Evolutionary conservation across 495 filamentous ascomycete species (phyloP).

Genomic region (Emericellopsis terricola): DNA sequence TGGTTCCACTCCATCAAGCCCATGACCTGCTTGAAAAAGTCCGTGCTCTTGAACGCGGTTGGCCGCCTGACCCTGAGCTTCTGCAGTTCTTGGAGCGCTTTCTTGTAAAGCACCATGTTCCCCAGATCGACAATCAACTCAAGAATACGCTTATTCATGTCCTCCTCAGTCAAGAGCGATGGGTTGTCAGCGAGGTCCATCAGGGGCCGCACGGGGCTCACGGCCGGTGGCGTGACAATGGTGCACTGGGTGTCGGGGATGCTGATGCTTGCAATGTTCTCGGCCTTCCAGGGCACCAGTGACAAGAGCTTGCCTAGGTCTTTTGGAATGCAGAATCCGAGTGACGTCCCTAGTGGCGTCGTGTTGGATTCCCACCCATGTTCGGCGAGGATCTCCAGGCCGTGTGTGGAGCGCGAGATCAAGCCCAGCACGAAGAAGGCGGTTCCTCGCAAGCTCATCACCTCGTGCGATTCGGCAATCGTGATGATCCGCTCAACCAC

Average conservation of each 20-base stretch:
- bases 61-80: slow-evolving; percentile 31
- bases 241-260: slow-evolving; percentile 24
- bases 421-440: slow-evolving; percentile 91
- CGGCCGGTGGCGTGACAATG: slow-evolving; percentile 14
- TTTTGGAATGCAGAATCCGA: slow-evolving; percentile 73
- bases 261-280: slow-evolving; percentile 20
- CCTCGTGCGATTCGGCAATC: slow-evolving; percentile 72
- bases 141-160: slow-evolving; percentile 50
- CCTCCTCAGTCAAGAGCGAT: background rate
- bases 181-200: background rate
- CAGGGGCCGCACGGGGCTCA: background rate
- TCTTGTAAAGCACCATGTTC: slow-evolving; percentile 72
- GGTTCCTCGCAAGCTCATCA: slow-evolving; percentile 83
- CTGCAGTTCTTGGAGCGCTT: slow-evolving; percentile 54
- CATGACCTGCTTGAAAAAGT: slow-evolving; percentile 71
- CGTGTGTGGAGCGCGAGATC: slow-evolving; percentile 82
- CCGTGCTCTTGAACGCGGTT: slow-evolving; percentile 52
- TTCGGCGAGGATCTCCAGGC: slow-evolving; percentile 71
- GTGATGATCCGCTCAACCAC: slow-evolving; percentile 69
- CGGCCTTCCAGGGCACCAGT: slow-evolving; percentile 26
- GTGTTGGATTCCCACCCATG: slow-evolving; percentile 85
- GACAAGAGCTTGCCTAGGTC: slow-evolving; percentile 64
- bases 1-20: slow-evolving; percentile 75
- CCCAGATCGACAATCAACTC: slow-evolving; percentile 70
- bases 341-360: slow-evolving; percentile 60